phyloP scores from a whole-genome alignment of 768 basidiomycete genomes.

The Leccinum sublutescens region DNA sequence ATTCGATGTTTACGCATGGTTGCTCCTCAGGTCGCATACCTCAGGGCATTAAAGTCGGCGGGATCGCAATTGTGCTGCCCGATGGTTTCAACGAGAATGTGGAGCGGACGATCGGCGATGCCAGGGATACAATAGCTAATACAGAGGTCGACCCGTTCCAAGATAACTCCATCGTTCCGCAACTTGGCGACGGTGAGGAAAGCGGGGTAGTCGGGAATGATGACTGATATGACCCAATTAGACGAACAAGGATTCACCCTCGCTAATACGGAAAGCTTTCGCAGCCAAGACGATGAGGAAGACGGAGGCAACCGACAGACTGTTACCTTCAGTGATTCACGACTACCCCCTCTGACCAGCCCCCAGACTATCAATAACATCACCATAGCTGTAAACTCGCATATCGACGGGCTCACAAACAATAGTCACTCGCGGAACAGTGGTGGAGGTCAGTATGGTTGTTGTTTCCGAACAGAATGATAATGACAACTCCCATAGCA shows the following conservation, averaged over 20 bases:
- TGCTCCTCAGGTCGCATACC: neutral
- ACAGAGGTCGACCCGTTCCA: neutral
- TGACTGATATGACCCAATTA: neutral
- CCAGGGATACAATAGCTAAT: neutral
- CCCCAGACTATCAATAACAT: too few species aligned
- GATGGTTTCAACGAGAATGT: neutral
- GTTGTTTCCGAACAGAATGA: too few species aligned
- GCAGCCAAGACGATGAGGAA: neutral
- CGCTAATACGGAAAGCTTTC: neutral
- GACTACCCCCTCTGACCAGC: too few species aligned
- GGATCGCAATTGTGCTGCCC: neutral
- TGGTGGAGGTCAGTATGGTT: too few species aligned
- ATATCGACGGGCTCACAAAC: too few species aligned
- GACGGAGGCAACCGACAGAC: neutral
- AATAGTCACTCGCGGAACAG: too few species aligned
- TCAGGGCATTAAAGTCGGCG: neutral
- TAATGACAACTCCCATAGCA: too few species aligned
- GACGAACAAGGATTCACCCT: neutral
- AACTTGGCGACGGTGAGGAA: slow-evolving; percentile 4
- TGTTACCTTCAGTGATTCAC: too few species aligned
- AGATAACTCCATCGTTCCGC: neutral
- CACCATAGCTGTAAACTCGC: too few species aligned
- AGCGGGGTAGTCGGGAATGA: neutral
- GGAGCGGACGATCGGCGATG: slow-evolving; percentile 1
- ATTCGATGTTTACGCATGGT: neutral